Conservation (phyloP, 2,329 filamentous ascomycete species). For the Lachnellula arida region DNA sequence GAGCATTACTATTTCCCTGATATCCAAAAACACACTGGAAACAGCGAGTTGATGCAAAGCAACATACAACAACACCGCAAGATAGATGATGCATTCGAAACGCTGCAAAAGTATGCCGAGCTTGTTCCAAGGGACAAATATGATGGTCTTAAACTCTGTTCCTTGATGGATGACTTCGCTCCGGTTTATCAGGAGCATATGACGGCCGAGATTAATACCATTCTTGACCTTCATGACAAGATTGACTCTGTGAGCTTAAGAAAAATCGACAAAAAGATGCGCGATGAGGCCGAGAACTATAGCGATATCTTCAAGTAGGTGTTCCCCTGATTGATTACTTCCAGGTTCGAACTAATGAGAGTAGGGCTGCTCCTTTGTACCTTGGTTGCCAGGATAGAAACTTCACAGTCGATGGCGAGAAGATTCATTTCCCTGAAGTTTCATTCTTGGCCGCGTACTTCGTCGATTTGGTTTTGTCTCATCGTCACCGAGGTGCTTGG, state of each 20-base stretch:
- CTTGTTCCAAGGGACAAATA: constrained; percentile 23
- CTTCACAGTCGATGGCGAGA: constrained; percentile 15
- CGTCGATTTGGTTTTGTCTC: constrained; percentile 24
- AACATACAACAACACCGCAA: constrained; percentile 33
- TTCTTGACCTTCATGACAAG: constrained; percentile 22
- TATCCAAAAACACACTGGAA: constrained; percentile 30
- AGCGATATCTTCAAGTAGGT: constrained; percentile 25
- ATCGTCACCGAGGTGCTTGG: constrained; percentile 26
- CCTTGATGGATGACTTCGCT: constrained; percentile 27
- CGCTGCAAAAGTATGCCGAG: constrained; percentile 27
- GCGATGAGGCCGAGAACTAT: constrained; percentile 15
- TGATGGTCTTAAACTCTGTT: constrained; percentile 19
- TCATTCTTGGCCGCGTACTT: constrained; percentile 22
- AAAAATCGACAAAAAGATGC: constrained; percentile 18
- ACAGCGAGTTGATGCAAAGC: constrained; percentile 30
- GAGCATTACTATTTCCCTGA: constrained; percentile 34
- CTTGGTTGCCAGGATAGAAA: constrained; percentile 15
- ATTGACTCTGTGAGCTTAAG: constrained; percentile 13
- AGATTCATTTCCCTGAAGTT: constrained; percentile 22
- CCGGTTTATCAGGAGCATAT: constrained; percentile 26
- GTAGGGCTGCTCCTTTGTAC: constrained; percentile 21
- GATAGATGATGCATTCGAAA: constrained; percentile 30
- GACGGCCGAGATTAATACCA: constrained; percentile 28
- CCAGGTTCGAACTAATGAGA: neutral
- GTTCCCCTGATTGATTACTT: neutral